Evolutionary conservation across 2,329 filamentous ascomycete genomes (phyloP).

Genomic region (Colletotrichum noveboracense): DNA sequence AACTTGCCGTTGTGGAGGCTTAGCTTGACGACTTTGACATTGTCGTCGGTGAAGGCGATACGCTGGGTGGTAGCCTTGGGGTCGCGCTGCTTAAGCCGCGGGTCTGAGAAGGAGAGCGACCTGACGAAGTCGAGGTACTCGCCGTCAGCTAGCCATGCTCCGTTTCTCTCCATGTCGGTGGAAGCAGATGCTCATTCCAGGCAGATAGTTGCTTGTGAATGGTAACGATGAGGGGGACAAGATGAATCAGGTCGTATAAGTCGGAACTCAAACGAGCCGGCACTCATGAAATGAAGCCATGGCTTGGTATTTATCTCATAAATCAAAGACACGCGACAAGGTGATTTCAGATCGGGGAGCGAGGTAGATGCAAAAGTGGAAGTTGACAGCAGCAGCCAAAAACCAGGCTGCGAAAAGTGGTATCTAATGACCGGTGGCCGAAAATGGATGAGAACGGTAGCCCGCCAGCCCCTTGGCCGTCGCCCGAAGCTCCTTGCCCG

Average conservation of each 20-base stretch:
- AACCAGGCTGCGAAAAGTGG: neutral
- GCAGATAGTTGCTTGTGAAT: neutral
- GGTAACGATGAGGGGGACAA: neutral
- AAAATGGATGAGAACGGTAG: neutral
- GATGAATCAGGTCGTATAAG: neutral
- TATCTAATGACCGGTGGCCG: neutral
- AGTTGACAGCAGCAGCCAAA: neutral
- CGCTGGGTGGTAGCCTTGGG: conserved; percentile 24
- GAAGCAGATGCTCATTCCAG: neutral
- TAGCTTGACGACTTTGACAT: conserved; percentile 22
- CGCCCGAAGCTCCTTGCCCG: neutral
- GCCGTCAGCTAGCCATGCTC: conserved; percentile 11
- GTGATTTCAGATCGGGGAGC: neutral
- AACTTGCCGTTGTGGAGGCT: conserved; percentile 13
- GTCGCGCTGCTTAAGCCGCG: conserved; percentile 23
- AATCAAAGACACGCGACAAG: neutral
- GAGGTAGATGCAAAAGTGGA: neutral
- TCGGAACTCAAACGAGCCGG: neutral
- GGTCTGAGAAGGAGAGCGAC: conserved; percentile 21
- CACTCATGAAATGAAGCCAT: neutral
- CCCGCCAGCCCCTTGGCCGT: neutral
- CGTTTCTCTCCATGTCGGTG: conserved; percentile 9
- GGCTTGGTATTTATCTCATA: neutral
- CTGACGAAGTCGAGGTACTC: conserved; percentile 19
- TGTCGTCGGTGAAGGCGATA: conserved; percentile 20